Conservation (phyloP, 306 rosid species). For the Casuarina equisetifolia region DNA sequence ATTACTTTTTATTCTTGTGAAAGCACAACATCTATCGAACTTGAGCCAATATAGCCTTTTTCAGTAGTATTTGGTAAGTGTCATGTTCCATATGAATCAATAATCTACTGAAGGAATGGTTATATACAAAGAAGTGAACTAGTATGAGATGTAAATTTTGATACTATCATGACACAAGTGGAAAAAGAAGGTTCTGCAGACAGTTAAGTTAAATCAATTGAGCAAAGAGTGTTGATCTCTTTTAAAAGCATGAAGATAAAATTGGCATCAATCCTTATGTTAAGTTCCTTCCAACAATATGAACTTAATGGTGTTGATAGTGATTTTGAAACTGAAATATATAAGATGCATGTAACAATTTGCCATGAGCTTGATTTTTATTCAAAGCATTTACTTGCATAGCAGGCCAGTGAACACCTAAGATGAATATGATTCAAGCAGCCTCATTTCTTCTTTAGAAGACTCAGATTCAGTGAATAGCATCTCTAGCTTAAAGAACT, state of each 20-base stretch:
- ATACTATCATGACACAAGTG: neutral
- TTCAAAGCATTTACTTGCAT: neutral
- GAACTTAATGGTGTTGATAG: neutral
- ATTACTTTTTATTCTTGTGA: neutral
- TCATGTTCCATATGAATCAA: neutral
- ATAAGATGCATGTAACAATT: neutral
- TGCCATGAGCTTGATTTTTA: neutral
- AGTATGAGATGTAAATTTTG: neutral
- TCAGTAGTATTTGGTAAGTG: neutral
- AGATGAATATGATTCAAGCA: neutral
- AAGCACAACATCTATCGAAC: neutral
- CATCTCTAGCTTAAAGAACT: neutral
- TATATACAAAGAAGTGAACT: neutral
- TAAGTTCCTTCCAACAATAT: neutral
- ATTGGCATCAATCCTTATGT: neutral
- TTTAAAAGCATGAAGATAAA: neutral
- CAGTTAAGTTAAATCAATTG: neutral
- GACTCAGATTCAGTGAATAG: neutral
- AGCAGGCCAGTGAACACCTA: neutral
- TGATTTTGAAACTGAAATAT: neutral
- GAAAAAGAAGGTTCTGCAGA: neutral
- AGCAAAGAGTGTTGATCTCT: neutral
- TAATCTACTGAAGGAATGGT: neutral
- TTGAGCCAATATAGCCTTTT: neutral
- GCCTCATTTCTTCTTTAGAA: neutral